phyloP scores from a whole-genome alignment of 805 yeast genomes.

The Lachancea quebecensis region DNA sequence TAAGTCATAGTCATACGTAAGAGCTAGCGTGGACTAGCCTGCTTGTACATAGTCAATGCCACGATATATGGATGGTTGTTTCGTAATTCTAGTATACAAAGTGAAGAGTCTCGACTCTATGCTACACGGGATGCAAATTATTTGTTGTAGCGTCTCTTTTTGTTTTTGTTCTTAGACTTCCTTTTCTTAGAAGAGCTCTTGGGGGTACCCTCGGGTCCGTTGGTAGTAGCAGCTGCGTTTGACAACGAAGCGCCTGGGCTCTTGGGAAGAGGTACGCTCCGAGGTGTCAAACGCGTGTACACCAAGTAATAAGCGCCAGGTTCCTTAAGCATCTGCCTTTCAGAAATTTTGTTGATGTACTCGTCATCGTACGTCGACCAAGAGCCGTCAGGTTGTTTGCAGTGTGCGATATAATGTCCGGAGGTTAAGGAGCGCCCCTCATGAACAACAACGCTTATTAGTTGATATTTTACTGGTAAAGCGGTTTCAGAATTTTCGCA shows the following conservation, averaged over 20 bases:
- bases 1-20: constrained; percentile 25
- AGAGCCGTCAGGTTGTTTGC: constrained; percentile 83
- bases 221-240: no score
- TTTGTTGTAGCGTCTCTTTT: constrained; percentile 25
- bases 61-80: background rate
- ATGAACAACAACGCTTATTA: constrained; percentile 82
- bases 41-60: background rate
- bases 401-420: constrained; percentile 89
- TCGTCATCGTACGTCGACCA: constrained; percentile 98
- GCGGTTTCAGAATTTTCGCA: constrained; percentile 29
- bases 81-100: constrained; percentile 1
- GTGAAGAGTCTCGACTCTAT: constrained; percentile 1
- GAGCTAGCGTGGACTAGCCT: background rate
- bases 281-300: constrained; percentile 70
- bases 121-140: constrained; percentile 7
- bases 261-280: constrained; percentile 22
- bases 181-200: constrained; percentile 10
- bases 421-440: constrained; percentile 89
- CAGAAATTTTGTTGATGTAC: constrained; percentile 64
- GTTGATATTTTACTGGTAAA: constrained; percentile 54
- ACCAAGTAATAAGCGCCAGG: constrained; percentile 86
- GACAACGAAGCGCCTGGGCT: no score
- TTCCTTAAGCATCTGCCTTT: constrained; percentile 68
- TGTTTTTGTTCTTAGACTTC: constrained; percentile 23
- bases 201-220: background rate